Conservation (phyloP, 495 filamentous ascomycete genomes). For the Podospora tetraspora region DNA sequence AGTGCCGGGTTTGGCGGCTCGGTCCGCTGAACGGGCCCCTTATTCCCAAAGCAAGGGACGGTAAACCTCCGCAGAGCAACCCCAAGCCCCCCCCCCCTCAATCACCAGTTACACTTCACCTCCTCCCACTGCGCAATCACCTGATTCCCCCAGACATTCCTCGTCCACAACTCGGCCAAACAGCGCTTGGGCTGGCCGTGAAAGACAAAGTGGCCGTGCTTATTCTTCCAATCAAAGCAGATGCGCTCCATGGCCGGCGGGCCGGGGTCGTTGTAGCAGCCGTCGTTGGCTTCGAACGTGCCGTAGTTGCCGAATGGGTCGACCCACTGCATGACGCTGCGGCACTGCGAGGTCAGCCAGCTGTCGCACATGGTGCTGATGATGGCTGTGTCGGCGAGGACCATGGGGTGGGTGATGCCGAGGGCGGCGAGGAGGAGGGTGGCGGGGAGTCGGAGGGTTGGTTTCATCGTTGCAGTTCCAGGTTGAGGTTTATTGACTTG, state of each 20-base stretch:
- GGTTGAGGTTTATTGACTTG: not conserved
- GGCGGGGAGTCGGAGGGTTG: not conserved
- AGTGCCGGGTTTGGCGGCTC: not conserved
- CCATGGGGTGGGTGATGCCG: not conserved
- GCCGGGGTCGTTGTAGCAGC: not conserved
- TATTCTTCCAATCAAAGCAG: not conserved
- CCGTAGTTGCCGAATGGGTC: not conserved
- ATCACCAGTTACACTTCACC: not conserved
- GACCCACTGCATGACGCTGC: not conserved
- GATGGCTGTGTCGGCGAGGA: not conserved
- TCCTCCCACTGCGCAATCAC: not conserved
- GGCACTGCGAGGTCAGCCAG: not conserved
- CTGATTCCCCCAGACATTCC: not conserved
- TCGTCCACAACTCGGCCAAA: not conserved
- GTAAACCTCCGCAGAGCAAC: no score
- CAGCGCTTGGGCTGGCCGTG: not conserved
- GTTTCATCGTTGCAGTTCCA: not conserved
- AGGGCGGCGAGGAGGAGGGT: not conserved
- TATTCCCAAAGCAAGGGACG: no score
- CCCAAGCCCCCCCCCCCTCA: no score
- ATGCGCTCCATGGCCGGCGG: not conserved
- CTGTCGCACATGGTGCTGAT: not conserved
- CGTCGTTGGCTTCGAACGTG: not conserved
- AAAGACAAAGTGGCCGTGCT: not conserved
- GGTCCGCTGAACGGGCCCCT: no score